phyloP scores from a whole-genome alignment of 352 stramenopile species.

The Phytopythium aichiense region DNA sequence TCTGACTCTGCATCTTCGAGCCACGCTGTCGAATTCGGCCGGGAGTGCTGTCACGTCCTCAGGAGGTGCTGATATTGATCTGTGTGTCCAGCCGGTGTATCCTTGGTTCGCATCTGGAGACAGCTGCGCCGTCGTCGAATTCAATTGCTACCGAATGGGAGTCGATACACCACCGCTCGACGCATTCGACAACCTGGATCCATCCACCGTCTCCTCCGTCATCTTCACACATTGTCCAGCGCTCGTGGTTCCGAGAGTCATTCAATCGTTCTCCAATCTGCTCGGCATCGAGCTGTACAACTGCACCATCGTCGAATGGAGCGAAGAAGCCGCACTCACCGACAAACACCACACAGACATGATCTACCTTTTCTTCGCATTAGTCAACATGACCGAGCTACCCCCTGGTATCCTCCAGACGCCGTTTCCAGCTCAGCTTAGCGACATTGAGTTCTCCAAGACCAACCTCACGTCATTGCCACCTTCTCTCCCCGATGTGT shows the following conservation, averaged over 20 bases:
- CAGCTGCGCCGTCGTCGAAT: constrained; percentile 29
- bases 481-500: constrained; percentile 19
- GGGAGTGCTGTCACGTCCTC: too few species aligned
- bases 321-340: constrained; percentile 26
- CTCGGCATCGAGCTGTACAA: constrained; percentile 57
- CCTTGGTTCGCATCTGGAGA: constrained; percentile 36
- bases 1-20: not conserved
- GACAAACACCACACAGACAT: constrained; percentile 21
- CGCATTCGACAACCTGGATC: constrained; percentile 17
- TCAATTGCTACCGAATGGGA: constrained; percentile 26
- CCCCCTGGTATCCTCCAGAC: constrained; percentile 28
- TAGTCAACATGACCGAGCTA: constrained; percentile 38
- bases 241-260: constrained; percentile 24
- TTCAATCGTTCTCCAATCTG: constrained; percentile 33
- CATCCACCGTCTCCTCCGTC: constrained; percentile 17
- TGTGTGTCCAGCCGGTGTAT: constrained; percentile 26
- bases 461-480: constrained; percentile 34
- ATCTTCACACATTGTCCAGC: constrained; percentile 47
- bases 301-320: constrained; percentile 41
- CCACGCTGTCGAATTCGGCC: not conserved
- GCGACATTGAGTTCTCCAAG: constrained; percentile 36
- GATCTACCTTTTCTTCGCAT: constrained; percentile 27
- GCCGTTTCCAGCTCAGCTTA: constrained; percentile 26
- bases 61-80: too few species aligned
- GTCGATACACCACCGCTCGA: constrained; percentile 3